Conservation (phyloP, 2,329 filamentous ascomycete genomes). For the Pezicula neosporulosa region DNA sequence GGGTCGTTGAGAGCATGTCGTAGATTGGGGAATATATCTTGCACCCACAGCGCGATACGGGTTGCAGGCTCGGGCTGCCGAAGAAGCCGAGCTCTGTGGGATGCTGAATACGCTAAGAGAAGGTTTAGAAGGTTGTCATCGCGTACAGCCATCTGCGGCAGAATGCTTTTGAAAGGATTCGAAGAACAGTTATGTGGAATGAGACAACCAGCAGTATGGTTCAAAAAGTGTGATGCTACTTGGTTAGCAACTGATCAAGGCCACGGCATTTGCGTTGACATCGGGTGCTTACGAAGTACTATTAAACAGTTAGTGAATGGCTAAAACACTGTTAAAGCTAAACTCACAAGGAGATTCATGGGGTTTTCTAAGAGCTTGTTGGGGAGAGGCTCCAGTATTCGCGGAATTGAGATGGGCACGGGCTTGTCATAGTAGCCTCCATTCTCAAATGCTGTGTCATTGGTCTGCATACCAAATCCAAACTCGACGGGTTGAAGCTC, state of each 20-base stretch:
- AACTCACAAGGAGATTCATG: conserved; percentile 65
- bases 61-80: conserved; percentile 70
- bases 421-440: conserved; percentile 69
- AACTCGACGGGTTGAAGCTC: conserved; percentile 39
- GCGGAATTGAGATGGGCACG: conserved; percentile 56
- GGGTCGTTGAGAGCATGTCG: conserved; percentile 62
- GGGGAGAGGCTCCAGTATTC: conserved; percentile 45
- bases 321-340: neutral
- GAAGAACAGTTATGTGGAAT: conserved; percentile 47
- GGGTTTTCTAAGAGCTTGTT: conserved; percentile 61
- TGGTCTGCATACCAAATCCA: conserved; percentile 42
- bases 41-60: conserved; percentile 77
- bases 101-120: conserved; percentile 79
- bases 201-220: conserved; percentile 69
- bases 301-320: neutral
- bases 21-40: conserved; percentile 72
- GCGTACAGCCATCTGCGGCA: conserved; percentile 60
- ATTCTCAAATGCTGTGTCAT: conserved; percentile 50
- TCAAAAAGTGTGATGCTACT: conserved; percentile 61
- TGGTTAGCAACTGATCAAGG: conserved; percentile 6
- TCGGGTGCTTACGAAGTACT: conserved; percentile 44
- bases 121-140: conserved; percentile 73
- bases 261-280: neutral
- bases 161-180: conserved; percentile 48
- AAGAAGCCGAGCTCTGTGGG: conserved; percentile 72